phyloP scores from a whole-genome alignment of 2,329 filamentous ascomycete genomes.

The Akanthomyces uredinophilus region DNA sequence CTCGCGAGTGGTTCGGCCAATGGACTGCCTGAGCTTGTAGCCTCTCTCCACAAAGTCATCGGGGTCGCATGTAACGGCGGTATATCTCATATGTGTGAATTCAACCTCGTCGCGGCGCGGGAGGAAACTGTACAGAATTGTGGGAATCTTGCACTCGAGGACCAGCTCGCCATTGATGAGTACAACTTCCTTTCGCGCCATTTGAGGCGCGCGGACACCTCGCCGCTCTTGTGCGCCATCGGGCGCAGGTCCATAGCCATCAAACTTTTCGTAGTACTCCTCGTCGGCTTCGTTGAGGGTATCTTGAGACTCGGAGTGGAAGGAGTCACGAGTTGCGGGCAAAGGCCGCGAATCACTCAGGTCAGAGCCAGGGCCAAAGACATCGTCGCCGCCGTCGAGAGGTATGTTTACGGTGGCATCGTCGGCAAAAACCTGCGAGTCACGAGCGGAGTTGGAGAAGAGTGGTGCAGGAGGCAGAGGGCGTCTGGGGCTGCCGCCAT shows the following conservation, averaged over 20 bases:
- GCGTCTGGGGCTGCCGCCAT: conserved; percentile 80
- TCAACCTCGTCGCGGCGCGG: conserved; percentile 89
- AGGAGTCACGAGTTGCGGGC: conserved; percentile 50
- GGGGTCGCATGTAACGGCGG: conserved; percentile 94
- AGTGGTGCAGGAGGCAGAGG: conserved; percentile 85
- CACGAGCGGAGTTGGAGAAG: conserved; percentile 56
- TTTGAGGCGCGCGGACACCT: conserved; percentile 80
- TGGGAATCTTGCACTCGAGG: conserved; percentile 97
- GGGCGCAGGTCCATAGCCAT: conserved; percentile 84
- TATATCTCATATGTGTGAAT: conserved; percentile 98
- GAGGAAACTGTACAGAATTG: conserved; percentile 94
- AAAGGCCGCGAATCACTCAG: conserved; percentile 48
- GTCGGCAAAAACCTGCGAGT: conserved; percentile 53
- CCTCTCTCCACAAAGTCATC: conserved; percentile 86
- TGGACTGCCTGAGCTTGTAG: conserved; percentile 89
- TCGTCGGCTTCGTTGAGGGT: conserved; percentile 46
- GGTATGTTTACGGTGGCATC: conserved; percentile 70
- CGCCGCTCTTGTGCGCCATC: conserved; percentile 80
- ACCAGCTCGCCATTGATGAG: conserved; percentile 97
- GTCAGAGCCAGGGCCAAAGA: conserved; percentile 62
- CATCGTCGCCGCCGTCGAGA: conserved; percentile 59
- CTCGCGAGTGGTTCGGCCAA: conserved; percentile 76
- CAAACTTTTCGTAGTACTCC: conserved; percentile 52
- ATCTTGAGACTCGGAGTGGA: conserved; percentile 47
- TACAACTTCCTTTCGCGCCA: conserved; percentile 88